These are phyloP conservation scores for Penicillium crystallinum DNA, from an alignment of 495 filamentous ascomycete species.

Conservation along the genomic window DNA sequence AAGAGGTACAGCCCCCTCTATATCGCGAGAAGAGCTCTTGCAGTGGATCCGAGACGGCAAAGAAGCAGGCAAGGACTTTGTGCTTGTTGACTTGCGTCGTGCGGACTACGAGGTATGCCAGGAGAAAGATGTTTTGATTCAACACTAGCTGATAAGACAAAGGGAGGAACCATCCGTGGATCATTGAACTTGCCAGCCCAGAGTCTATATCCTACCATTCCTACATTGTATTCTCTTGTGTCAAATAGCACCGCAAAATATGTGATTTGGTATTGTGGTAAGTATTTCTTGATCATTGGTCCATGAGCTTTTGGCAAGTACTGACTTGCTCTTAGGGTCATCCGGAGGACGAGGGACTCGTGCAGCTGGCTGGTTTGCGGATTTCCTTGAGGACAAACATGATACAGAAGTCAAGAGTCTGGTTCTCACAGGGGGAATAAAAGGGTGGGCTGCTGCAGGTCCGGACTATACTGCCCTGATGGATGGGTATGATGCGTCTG, in stretches of 20 bases:
- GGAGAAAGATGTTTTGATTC: background rate
- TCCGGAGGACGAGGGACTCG: conserved; percentile 58
- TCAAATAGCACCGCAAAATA: conserved; percentile 41
- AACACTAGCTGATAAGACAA: background rate
- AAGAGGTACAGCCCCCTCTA: conserved; percentile 17
- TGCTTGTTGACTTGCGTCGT: conserved; percentile 60
- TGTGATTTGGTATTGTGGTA: conserved; percentile 68
- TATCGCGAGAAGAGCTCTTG: conserved; percentile 36
- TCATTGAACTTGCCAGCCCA: conserved; percentile 71
- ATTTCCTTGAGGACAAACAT: conserved; percentile 46
- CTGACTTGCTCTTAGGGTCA: conserved; percentile 44
- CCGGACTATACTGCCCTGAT: conserved; percentile 50
- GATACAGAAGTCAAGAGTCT: conserved; percentile 49
- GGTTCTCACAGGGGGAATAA: conserved; percentile 56
- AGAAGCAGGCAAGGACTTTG: conserved; percentile 44
- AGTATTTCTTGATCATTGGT: conserved; percentile 7
- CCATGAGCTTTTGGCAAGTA: background rate
- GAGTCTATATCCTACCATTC: conserved; percentile 54
- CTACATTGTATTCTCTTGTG: conserved; percentile 52
- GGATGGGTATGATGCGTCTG: conserved; percentile 51
- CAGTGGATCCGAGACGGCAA: conserved; percentile 35
- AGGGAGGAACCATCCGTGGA: conserved; percentile 64
- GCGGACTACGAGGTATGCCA: conserved; percentile 54
- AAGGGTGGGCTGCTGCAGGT: conserved; percentile 58
- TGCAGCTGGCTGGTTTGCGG: conserved; percentile 61